phyloP scores from a whole-genome alignment of 2,329 filamentous ascomycete genomes.

The Cladosporium austrohemisphaericum region DNA sequence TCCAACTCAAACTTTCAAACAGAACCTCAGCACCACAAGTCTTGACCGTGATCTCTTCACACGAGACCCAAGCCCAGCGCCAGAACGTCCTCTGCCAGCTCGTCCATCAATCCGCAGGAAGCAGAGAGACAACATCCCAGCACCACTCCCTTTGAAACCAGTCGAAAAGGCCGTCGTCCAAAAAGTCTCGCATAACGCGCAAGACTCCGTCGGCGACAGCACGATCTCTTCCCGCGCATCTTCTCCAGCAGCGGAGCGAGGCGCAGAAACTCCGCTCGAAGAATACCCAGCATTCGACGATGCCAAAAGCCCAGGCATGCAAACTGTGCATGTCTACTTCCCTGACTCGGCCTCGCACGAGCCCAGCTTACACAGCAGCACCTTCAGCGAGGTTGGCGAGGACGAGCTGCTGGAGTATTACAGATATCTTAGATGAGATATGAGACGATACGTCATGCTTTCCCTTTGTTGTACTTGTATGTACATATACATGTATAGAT shows the following conservation, averaged over 20 bases:
- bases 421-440: constrained; percentile 3
- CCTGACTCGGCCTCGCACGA: not conserved
- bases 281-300: not conserved
- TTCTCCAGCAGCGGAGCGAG: constrained; percentile 2
- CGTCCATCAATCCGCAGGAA: not conserved
- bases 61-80: not conserved
- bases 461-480: not conserved
- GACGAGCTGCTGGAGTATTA: constrained; percentile 14
- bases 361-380: constrained; percentile 7
- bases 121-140: not conserved
- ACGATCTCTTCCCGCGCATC: constrained; percentile 8
- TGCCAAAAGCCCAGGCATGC: constrained; percentile 12
- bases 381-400: constrained; percentile 11
- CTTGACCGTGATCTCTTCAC: constrained; percentile 2
- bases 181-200: not conserved
- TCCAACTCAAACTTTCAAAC: not conserved
- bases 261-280: constrained; percentile 3
- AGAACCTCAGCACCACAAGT: constrained; percentile 9
- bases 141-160: not conserved
- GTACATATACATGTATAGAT: not conserved
- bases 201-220: constrained; percentile 2
- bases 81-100: not conserved
- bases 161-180: not conserved
- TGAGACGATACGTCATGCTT: not conserved
- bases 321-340: constrained; percentile 14